phyloP scores from a whole-genome alignment of 768 basidiomycete species.

The Crepidotus variabilis region DNA sequence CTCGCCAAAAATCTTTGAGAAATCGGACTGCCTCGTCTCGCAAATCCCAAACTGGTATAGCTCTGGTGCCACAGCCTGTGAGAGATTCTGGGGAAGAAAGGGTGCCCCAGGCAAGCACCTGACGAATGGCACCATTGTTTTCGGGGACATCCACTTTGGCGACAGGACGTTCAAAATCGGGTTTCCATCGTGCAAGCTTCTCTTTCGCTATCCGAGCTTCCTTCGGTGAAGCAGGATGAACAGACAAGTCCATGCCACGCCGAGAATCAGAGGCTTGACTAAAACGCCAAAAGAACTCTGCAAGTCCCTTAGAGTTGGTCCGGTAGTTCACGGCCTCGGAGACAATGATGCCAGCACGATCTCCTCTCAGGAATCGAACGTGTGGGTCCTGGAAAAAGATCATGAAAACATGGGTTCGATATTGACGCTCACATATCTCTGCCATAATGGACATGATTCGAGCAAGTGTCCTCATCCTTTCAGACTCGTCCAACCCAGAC shows the following conservation, averaged over 20 bases:
- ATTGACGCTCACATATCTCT: neutral
- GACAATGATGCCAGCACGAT: neutral
- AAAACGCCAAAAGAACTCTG: slow-evolving; percentile 6
- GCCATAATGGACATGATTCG: neutral
- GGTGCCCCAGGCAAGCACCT: slow-evolving; percentile 1
- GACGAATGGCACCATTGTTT: neutral
- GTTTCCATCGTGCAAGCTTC: neutral
- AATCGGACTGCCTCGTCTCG: neutral
- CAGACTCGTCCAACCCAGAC: neutral
- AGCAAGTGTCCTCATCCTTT: neutral
- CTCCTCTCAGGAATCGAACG: slow-evolving; percentile 4
- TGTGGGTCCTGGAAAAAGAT: neutral
- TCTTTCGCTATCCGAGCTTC: neutral
- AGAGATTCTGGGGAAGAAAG: neutral
- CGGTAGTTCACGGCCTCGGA: neutral
- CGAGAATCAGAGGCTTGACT: neutral
- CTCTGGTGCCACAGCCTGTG: slow-evolving; percentile 1
- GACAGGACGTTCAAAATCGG: neutral
- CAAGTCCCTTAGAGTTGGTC: neutral
- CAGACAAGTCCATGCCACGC: neutral
- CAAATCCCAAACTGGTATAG: slow-evolving; percentile 1
- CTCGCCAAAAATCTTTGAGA: slow-evolving; percentile 7
- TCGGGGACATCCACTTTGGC: neutral
- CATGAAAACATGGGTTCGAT: slow-evolving; percentile 4
- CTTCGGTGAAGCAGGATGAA: neutral